phyloP scores from a whole-genome alignment of 2,329 filamentous ascomycete genomes.

The Colletotrichum sansevieriae region DNA sequence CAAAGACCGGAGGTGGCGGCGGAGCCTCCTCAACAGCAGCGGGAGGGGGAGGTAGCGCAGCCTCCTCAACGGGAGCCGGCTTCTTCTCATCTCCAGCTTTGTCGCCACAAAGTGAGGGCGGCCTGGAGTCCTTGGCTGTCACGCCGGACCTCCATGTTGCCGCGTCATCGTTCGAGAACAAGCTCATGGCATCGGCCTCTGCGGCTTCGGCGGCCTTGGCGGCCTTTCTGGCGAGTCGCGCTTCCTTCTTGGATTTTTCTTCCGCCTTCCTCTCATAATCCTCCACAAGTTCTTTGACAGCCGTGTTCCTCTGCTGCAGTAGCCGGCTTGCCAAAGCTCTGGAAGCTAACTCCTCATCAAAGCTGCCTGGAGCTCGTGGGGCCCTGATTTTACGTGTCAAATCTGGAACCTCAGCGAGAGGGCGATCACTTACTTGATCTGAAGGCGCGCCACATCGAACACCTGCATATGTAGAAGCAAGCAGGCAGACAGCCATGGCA shows the following conservation, averaged over 20 bases:
- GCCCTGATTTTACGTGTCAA: neutral
- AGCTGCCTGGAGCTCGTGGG: constrained; percentile 23
- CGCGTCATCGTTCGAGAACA: constrained; percentile 22
- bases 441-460: constrained; percentile 22
- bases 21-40: constrained; percentile 1
- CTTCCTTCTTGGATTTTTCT: constrained; percentile 3
- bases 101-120: constrained; percentile 4
- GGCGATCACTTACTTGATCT: constrained; percentile 11
- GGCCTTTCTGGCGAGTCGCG: constrained; percentile 1
- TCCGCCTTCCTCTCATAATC: constrained; percentile 17
- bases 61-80: neutral
- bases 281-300: constrained; percentile 6
- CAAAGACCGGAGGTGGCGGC: neutral
- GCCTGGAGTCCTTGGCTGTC: constrained; percentile 22
- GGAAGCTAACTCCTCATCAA: constrained; percentile 34
- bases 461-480: constrained; percentile 31
- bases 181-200: constrained; percentile 22
- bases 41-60: neutral
- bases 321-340: constrained; percentile 33
- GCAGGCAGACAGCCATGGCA: constrained; percentile 15
- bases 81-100: constrained; percentile 17
- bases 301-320: neutral
- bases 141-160: constrained; percentile 34
- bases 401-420: accelerated
- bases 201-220: constrained; percentile 7